Evolutionary conservation across 306 rosid genomes (phyloP).

Genomic region (Sindora glabra): DNA sequence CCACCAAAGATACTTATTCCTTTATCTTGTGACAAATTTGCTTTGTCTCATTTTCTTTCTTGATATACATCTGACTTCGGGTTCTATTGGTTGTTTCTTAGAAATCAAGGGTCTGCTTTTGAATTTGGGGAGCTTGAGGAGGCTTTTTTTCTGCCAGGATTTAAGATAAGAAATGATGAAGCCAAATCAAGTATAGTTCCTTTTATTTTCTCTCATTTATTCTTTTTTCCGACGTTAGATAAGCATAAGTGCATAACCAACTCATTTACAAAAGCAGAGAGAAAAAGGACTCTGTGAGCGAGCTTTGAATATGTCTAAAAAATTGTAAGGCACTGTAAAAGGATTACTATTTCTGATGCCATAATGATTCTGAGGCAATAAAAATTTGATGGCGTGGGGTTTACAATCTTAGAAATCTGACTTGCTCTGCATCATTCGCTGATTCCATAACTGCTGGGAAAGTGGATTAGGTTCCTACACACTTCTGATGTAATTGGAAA

Average conservation of each 20-base stretch:
- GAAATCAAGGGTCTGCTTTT: constrained; percentile 69
- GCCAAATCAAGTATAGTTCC: constrained; percentile 53
- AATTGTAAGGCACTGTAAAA: constrained; percentile 12
- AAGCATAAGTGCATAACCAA: constrained; percentile 41
- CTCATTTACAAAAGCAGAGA: constrained; percentile 20
- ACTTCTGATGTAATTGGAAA: constrained; percentile 15
- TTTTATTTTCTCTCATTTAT: constrained; percentile 1
- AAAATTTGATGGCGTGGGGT: constrained; percentile 50
- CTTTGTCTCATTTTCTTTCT: not conserved
- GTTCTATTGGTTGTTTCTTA: constrained; percentile 6
- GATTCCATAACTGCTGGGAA: constrained; percentile 71
- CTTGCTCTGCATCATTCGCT: constrained; percentile 47
- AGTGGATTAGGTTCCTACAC: constrained; percentile 46
- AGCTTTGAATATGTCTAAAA: constrained; percentile 39
- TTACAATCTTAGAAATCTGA: constrained; percentile 52
- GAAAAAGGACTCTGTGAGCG: constrained; percentile 13
- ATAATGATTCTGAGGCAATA: constrained; percentile 44
- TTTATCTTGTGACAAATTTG: not conserved
- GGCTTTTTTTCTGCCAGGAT: constrained; percentile 75
- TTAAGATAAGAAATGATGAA: constrained; percentile 69
- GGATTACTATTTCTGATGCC: constrained; percentile 39
- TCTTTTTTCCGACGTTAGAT: constrained; percentile 34
- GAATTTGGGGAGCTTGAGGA: constrained; percentile 95
- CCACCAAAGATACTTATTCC: constrained; percentile 10
- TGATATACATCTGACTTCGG: not conserved